Conservation (phyloP, 768 basidiomycete species). For the Tulasnella sp. region DNA sequence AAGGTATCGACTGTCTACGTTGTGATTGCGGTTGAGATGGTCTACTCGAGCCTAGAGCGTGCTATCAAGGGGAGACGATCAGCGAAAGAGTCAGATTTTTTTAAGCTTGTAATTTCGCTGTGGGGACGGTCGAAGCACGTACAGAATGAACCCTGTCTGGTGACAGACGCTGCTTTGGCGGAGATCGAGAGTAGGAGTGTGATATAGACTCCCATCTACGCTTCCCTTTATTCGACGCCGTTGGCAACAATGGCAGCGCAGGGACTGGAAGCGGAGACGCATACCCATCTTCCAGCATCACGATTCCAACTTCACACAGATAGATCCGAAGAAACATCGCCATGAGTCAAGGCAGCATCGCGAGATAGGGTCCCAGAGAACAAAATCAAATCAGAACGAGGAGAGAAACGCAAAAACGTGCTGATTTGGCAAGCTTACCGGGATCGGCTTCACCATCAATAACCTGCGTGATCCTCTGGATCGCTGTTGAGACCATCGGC, state of each 20-base stretch:
- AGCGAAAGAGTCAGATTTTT: neutral
- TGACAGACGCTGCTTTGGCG: neutral
- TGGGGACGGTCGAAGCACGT: neutral
- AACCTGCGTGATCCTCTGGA: slow-evolving; percentile 3
- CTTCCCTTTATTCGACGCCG: neutral
- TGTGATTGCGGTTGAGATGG: neutral
- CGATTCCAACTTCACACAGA: neutral
- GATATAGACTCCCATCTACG: neutral
- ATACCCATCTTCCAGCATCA: neutral
- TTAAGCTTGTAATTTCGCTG: neutral
- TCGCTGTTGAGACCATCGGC: neutral
- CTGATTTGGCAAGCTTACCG: neutral
- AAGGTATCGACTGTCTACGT: neutral
- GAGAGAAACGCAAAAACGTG: neutral
- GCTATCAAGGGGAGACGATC: neutral
- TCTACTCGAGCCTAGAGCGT: neutral
- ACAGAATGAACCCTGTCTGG: neutral
- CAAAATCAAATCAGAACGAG: neutral
- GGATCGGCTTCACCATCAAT: neutral
- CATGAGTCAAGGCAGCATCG: neutral
- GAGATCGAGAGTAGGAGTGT: neutral
- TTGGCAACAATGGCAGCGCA: neutral
- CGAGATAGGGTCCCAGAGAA: neutral
- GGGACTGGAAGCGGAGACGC: neutral
- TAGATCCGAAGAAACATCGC: neutral